Evolutionary conservation across 106 monocot genomes (phyloP), one percentile per base, ranked within the genome.

Genomic region (Chionographis japonica): DNA sequence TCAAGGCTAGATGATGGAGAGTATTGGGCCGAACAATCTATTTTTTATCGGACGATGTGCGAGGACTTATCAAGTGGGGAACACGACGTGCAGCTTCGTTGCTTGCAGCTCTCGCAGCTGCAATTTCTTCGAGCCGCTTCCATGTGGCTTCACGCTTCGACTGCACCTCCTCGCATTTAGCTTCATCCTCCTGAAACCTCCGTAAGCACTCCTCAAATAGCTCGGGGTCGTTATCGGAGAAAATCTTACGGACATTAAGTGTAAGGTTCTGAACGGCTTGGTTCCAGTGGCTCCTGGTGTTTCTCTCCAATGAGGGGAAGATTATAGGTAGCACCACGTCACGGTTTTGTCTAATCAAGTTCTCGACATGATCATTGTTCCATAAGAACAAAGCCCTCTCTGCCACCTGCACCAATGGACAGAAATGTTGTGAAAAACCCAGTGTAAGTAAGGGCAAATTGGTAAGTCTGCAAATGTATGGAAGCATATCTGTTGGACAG

Each of bases 291-390:
- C 54, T 68, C 68, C 43, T 73, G 15, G 68, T 79, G 50, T 79
- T 73, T 52, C 68, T 68, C 62, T 79, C 79, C 62, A 79, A 43
- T 49, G 72, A 58, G 3, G 78, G 72, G 60, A 78, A 61, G 53
- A 78, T 67, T 6, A 79, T 79, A 9, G 79, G 79, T n/a, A 79
- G 35, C 50, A 79, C 68, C 52, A 79, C 73, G 16, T 73, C 68
- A 12, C 60, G 55, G 60, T 79, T 74, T 39, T 79, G 79, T 46
- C 67, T 79, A 40, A 79, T 79, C 73, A 79, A 50, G 40, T 38
- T 62, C 40, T 79, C 79, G 11, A 79, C 63, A 62, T 79, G 79
- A 52, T 79, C 79, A 68, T 79, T 79, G 63, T 79, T 74, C 79
- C 79, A 79, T 38, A 74, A 68, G 53, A 79, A 79, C 40, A 79